Percentiles rank a stretch among this genome's conserved stretches.
These are phyloP conservation scores for Fusarium avenaceum DNA, from an alignment of 2,329 filamentous ascomycete species.

Conservation along the genomic window DNA sequence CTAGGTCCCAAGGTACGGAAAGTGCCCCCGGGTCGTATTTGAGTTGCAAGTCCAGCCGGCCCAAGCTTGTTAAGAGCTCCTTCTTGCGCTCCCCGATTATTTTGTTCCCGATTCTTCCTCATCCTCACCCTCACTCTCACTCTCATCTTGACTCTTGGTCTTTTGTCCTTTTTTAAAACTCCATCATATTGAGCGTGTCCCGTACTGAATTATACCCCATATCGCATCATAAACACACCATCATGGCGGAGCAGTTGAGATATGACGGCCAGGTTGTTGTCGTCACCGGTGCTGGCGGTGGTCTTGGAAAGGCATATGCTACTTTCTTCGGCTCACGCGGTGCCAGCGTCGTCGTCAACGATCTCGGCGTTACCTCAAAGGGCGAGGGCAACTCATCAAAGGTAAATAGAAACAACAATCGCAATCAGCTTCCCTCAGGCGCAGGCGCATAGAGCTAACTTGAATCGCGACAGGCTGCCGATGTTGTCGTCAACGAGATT, in stretches of 20 bases:
- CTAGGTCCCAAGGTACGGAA: conserved; percentile 21
- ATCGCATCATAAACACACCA: conserved; percentile 44
- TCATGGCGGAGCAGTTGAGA: conserved; percentile 77
- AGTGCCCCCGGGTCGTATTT: conserved; percentile 26
- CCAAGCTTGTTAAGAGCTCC: conserved; percentile 49
- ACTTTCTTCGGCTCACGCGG: conserved; percentile 92
- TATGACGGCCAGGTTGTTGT: conserved; percentile 89
- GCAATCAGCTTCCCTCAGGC: background rate
- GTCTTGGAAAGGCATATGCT: conserved; percentile 85
- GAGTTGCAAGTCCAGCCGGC: conserved; percentile 42
- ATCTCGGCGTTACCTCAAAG: conserved; percentile 92
- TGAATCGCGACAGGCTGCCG: conserved; percentile 73
- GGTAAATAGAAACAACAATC: conserved; percentile 63
- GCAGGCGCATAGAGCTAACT: conserved; percentile 43
- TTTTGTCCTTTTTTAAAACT: conserved; percentile 11
- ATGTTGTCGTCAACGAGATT: conserved; percentile 86
- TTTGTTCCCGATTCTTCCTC: conserved; percentile 14
- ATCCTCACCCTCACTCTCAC: background rate
- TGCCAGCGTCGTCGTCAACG: conserved; percentile 96
- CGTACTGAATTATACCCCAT: conserved; percentile 34
- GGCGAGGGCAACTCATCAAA: conserved; percentile 90
- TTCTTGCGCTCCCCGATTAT: conserved; percentile 31
- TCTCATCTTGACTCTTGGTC: background rate
- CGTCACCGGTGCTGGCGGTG: conserved; percentile 84
- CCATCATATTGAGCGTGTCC: conserved; percentile 37